A percentile compares a stretch with the other conserved stretches of the same genome.
phyloP scores from a whole-genome alignment of 2,329 filamentous ascomycete species.

The Cucurbitaria berberidis region DNA sequence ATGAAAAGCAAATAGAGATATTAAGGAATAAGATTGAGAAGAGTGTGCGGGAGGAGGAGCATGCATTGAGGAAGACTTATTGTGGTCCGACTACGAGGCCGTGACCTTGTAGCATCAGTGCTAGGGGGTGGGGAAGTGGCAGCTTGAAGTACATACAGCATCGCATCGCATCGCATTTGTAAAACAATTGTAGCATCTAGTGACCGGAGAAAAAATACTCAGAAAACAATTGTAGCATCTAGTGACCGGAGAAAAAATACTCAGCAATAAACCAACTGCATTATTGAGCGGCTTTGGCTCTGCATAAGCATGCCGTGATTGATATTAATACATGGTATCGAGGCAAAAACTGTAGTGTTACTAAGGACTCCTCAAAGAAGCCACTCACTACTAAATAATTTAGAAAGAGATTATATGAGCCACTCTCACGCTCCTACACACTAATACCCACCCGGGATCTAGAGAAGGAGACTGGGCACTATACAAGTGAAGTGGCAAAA shows the following conservation, averaged over 20 bases:
- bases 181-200: neutral
- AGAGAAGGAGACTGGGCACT: too few species aligned
- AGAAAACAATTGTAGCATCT: neutral
- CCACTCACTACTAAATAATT: too few species aligned
- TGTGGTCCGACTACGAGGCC: constrained; percentile 6
- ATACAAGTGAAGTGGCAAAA: too few species aligned
- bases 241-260: neutral
- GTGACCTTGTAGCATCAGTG: neutral
- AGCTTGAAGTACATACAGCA: neutral
- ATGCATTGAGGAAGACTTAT: constrained; percentile 15
- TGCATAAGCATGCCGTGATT: too few species aligned
- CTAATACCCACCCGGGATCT: too few species aligned
- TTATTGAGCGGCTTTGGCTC: too few species aligned
- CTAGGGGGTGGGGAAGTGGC: neutral
- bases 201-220: neutral
- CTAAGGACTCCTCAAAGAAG: too few species aligned
- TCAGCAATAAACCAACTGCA: too few species aligned
- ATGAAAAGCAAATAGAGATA: constrained; percentile 49
- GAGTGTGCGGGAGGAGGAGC: constrained; percentile 26
- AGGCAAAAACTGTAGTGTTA: too few species aligned
- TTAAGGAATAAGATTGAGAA: constrained; percentile 35
- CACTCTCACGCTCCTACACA: too few species aligned
- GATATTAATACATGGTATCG: too few species aligned
- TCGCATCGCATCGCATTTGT: neutral
- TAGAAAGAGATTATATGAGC: too few species aligned